Percentiles rank a stretch among this genome's conserved stretches.
Conservation (phyloP, 169 alveolate species). For the Eimeria praecox region DNA sequence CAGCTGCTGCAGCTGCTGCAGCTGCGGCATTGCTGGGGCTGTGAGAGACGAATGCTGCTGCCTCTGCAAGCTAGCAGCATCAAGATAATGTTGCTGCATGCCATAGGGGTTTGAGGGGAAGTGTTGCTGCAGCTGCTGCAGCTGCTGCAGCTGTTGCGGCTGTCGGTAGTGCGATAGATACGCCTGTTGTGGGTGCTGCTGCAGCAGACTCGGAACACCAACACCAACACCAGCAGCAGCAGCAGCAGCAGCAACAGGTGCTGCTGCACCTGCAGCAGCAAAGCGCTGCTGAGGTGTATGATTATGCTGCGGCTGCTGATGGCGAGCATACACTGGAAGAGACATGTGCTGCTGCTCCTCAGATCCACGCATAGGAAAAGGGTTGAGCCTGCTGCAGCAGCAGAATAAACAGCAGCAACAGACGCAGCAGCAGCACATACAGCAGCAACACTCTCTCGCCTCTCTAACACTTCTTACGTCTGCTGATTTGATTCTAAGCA, state of each 20-base stretch:
- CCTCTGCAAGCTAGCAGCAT: constrained; percentile 10
- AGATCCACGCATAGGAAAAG: not conserved
- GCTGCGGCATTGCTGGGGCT: constrained; percentile 50
- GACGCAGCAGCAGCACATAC: not conserved
- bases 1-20: constrained; percentile 3
- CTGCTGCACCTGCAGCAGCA: not conserved
- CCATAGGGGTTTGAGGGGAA: not conserved
- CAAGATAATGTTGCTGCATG: constrained; percentile 26
- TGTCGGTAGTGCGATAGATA: constrained; percentile 16
- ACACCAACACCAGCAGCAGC: constrained; percentile 27
- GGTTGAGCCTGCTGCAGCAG: constrained; percentile 6
- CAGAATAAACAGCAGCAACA: not conserved
- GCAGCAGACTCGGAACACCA: constrained; percentile 18
- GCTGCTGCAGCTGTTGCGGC: constrained; percentile 74
- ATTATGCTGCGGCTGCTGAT: constrained; percentile 16
- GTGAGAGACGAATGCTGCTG: constrained; percentile 26
- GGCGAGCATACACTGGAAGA: not conserved
- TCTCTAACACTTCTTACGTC: not conserved
- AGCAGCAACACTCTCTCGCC: not conserved
- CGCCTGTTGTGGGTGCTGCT: constrained; percentile 36
- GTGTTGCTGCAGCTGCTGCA: constrained; percentile 66
- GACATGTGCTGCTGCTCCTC: not conserved
- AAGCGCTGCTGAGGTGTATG: not conserved
- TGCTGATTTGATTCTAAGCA: too few relatives aligned
- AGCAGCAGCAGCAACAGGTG: constrained; percentile 15